Percentiles rank a stretch among this genome's conserved stretches.
These are phyloP conservation scores for Blastobotrys petasosporus DNA, from an alignment of 1,139 yeast species.

Conservation along the genomic window DNA sequence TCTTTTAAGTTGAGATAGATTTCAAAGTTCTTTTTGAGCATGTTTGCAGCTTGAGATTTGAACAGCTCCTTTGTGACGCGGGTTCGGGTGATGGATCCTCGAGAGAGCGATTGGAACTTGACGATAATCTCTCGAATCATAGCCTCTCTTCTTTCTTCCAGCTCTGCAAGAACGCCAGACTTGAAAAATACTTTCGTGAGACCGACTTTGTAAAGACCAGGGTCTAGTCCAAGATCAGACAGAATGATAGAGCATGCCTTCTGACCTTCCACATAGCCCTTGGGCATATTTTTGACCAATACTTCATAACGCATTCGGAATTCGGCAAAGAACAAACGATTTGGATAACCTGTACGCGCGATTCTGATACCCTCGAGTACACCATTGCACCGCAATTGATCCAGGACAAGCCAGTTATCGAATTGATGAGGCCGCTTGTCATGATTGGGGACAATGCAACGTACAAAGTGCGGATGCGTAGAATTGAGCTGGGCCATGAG, in stretches of 20 bases:
- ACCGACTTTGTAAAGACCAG: slow-evolving; percentile 68
- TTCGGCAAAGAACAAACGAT: slow-evolving; percentile 76
- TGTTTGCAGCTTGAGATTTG: slow-evolving; percentile 64
- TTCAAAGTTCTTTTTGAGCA: slow-evolving; percentile 58
- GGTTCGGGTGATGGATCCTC: slow-evolving; percentile 60
- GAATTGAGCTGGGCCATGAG: slow-evolving; percentile 68
- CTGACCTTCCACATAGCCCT: slow-evolving; percentile 40
- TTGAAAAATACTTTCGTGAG: slow-evolving; percentile 88
- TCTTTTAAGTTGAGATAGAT: slow-evolving; percentile 47
- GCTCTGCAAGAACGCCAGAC: slow-evolving; percentile 90
- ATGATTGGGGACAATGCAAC: slow-evolving; percentile 90
- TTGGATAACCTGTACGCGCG: slow-evolving; percentile 96
- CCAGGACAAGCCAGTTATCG: slow-evolving; percentile 71
- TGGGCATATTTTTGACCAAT: slow-evolving; percentile 42
- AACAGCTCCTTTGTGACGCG: slow-evolving; percentile 46
- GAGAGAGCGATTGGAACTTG: slow-evolving; percentile 57
- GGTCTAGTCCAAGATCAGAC: slow-evolving; percentile 53
- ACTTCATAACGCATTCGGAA: slow-evolving; percentile 72
- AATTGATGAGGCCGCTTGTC: slow-evolving; percentile 64
- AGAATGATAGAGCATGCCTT: slow-evolving; percentile 67
- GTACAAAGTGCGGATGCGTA: slow-evolving; percentile 94
- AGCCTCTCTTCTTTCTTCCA: slow-evolving; percentile 73
- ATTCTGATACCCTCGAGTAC: slow-evolving; percentile 96
- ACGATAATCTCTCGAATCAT: slow-evolving; percentile 53
- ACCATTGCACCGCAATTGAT: slow-evolving; percentile 93